These are phyloP conservation scores for Beta lomatogona DNA, from an alignment of 179 eudicot genomes.

Conservation along the genomic window DNA sequence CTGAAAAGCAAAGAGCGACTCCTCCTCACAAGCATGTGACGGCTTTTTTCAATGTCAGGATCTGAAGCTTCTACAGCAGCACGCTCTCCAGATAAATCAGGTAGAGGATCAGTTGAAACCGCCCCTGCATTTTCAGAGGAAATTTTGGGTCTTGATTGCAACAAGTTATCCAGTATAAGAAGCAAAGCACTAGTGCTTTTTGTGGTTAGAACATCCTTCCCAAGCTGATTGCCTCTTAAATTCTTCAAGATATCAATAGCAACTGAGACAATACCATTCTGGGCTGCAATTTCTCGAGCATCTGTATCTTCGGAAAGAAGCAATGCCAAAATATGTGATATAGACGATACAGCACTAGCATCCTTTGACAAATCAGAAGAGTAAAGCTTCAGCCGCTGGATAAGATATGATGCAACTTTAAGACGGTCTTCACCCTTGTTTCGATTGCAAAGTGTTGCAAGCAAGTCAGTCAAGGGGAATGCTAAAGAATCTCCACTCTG, in stretches of 20 bases:
- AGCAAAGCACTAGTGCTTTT: conserved; percentile 82
- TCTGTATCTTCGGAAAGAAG: conserved; percentile 84
- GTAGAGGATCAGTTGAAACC: conserved; percentile 37
- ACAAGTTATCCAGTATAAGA: conserved; percentile 82
- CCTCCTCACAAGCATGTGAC: conserved; percentile 41
- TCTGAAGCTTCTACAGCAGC: conserved; percentile 47
- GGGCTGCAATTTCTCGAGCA: conserved; percentile 77
- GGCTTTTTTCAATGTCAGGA: conserved; percentile 40
- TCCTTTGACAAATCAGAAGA: conserved; percentile 65
- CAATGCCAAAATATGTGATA: conserved; percentile 85
- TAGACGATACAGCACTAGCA: conserved; percentile 63
- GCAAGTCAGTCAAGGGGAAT: conserved; percentile 82
- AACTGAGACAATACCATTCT: conserved; percentile 62
- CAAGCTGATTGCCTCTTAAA: conserved; percentile 47
- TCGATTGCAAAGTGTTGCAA: conserved; percentile 80
- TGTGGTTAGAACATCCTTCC: conserved; percentile 48
- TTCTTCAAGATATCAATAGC: conserved; percentile 66
- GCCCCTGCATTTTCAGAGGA: conserved; percentile 51
- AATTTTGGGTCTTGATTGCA: conserved; percentile 71
- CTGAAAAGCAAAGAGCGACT: conserved; percentile 52
- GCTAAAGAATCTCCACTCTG: conserved; percentile 78
- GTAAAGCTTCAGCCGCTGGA: conserved; percentile 75
- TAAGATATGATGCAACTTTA: conserved; percentile 73
- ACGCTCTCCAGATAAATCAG: conserved; percentile 44
- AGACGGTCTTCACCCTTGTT: conserved; percentile 93